Evolutionary conservation across 2,329 filamentous ascomycete species (phyloP), one percentile per base, ranked within the genome.

Genomic region (Teratosphaeria gauchensis): DNA sequence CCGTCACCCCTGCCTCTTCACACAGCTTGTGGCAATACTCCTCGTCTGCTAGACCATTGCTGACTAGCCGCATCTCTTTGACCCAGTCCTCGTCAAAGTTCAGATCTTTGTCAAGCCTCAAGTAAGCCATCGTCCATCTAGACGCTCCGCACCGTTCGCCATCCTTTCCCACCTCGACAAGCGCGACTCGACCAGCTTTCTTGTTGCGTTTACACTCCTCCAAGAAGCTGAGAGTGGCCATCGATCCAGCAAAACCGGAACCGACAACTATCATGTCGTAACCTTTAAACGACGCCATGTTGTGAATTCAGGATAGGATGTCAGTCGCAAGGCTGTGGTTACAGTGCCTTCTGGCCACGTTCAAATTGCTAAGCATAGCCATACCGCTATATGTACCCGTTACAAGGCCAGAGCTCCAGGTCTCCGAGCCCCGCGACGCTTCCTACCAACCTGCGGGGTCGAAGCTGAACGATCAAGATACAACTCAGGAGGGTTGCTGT

Each of bases 181-280:
- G 62, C 7, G 74, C 73, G 4, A 76, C 73, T n/a, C 67, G 71
- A 12, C 71, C 71, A 51, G 61, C 62, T 61, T 74, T 75, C 54
- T 66, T 65, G 24, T 68, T 61, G 52, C 68, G 69, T 33, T 71
- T 70, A 63, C 69, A 72, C 57, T 72, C 69, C 60, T 76, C 72
- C n/a, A 75, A 67, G 62, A 75, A 76, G 65, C 72, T 75, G 53
- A 76, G 62, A 0, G 73, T 71, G 6, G 74, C 70, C 68, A 75
- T 73, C 54, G 68, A 71, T 11, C 73, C 72, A 28, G 73, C 74
- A 61, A 76, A 76, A 21, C 74, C 73, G 54, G 72, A 73, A 21
- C 73, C 73, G 5, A 75, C 71, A 19, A 75, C 72, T 28, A 76
- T 69, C 11, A 76, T 65, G 60, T 75, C 74, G 65, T 75, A 75